These are phyloP conservation scores for Polyporus tsugae DNA, from an alignment of 1,284 basidiomycete species.

Conservation along the genomic window DNA sequence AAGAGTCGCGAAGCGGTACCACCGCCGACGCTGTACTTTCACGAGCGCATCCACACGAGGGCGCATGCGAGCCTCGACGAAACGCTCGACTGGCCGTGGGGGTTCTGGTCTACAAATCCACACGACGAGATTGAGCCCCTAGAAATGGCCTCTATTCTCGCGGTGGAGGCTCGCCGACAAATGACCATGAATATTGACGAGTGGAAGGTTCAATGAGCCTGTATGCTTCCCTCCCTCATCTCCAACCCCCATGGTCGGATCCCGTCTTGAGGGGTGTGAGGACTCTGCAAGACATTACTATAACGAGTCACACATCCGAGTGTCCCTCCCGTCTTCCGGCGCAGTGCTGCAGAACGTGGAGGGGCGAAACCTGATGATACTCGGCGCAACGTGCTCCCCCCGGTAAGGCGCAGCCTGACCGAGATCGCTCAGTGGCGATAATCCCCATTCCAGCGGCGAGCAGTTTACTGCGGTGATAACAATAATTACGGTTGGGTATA, in stretches of 20 bases:
- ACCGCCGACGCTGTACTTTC: not conserved
- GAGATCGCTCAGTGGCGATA: not conserved
- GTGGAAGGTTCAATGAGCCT: too few relatives aligned
- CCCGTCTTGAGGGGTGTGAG: too few relatives aligned
- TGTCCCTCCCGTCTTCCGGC: not conserved
- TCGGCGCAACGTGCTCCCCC: not conserved
- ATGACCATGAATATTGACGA: too few relatives aligned
- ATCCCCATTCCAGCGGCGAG: not conserved
- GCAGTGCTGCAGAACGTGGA: not conserved
- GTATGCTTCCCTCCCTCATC: too few relatives aligned
- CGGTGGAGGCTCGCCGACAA: too few relatives aligned
- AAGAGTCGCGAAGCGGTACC: not conserved
- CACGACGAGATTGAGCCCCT: not conserved
- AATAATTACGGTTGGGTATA: slow-evolving; percentile 13
- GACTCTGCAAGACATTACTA: too few relatives aligned
- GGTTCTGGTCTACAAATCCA: not conserved
- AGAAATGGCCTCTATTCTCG: too few relatives aligned
- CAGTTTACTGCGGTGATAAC: slow-evolving; percentile 12
- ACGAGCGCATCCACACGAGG: not conserved
- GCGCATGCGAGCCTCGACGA: not conserved
- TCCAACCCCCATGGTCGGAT: too few relatives aligned
- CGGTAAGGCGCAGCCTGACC: not conserved
- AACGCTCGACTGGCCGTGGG: not conserved
- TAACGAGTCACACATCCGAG: not conserved
- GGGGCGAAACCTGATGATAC: not conserved